Evolutionary conservation across 352 stramenopile species (phyloP), one percentile per base, ranked within the genome.

Genomic region (Phytopythium chamaehyphon): DNA sequence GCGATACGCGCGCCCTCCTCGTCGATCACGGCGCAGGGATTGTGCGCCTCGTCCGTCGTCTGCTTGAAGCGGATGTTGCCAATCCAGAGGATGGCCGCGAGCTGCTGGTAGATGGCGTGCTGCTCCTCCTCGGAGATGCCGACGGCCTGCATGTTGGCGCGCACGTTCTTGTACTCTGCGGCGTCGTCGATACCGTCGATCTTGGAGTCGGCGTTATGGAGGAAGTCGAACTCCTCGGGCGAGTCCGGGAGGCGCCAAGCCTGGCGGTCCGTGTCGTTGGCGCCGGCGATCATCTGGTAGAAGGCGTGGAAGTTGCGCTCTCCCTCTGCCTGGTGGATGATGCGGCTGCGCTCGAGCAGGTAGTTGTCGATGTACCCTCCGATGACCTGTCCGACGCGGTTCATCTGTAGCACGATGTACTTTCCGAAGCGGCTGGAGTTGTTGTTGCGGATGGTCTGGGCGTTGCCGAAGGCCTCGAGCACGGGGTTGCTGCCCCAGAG

Each of bases 241-340:
- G 46, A 69, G n/a, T 58, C 47, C 0, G 66, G 67, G 43, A 91
- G 51, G 42, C 87, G 69, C 77, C 77, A 89, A 22, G 70, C 57
- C 48, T 70, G 61, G 7, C 65, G 68, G 23, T 91, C 76, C 3
- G 62, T 57, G 6, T 73, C 61, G 7, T 59, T 79, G 22, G 77
- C 85, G 37, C 83, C 86, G 0, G 82, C 70, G 36, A 96, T 71
- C 35, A 98, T 61, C 69, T 97, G 88, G 71, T 97, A 98, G 65
- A 98, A 98, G 18, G 90, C 62, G 72, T 98, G 91, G 66, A 96
- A 98, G 66, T 97, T 97, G 51, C 91, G 86, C 67, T 98, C 91
- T 47, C 81, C 85, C 8, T 85, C 73, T 10, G 83, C 73, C 40
- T 97, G 90, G 55, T 79, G 69, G 50, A 93, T 88, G 52, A 97